A percentile compares a stretch with the other conserved stretches of the same genome.
Evolutionary conservation across 2,329 filamentous ascomycete species (phyloP).

Genomic region (Blastomyces silverae): DNA sequence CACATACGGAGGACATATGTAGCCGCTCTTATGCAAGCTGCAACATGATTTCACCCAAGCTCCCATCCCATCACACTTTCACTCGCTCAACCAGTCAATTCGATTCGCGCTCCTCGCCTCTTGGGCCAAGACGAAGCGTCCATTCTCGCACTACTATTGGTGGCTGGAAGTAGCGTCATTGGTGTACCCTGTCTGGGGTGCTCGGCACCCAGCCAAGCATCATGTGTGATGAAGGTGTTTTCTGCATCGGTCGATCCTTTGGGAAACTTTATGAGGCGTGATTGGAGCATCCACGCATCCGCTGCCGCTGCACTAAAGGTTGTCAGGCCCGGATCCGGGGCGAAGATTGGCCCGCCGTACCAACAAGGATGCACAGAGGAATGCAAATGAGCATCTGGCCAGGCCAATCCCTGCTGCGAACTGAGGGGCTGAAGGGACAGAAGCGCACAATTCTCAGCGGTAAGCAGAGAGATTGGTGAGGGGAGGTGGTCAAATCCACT

Average conservation of each 20-base stretch:
- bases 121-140: no score
- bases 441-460: neutral
- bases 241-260: conserved; percentile 10
- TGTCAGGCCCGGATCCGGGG: neutral
- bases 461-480: neutral
- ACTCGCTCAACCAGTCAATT: neutral
- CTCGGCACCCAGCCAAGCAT: neutral
- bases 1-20: neutral
- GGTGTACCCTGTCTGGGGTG: neutral
- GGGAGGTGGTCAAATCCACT: neutral
- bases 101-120: neutral
- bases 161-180: neutral
- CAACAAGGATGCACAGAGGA: neutral
- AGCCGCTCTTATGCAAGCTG: conserved; percentile 4
- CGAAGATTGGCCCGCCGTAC: neutral
- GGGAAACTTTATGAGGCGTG: neutral
- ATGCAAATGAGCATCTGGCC: neutral
- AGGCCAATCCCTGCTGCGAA: neutral
- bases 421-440: neutral
- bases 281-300: conserved; percentile 4
- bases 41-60: conserved; percentile 2
- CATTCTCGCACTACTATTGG: neutral
- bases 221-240: neutral
- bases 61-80: conserved; percentile 7
- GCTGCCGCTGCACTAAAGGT: neutral